phyloP scores from a whole-genome alignment of 768 basidiomycete genomes.

The Leucosporidium yakuticum region DNA sequence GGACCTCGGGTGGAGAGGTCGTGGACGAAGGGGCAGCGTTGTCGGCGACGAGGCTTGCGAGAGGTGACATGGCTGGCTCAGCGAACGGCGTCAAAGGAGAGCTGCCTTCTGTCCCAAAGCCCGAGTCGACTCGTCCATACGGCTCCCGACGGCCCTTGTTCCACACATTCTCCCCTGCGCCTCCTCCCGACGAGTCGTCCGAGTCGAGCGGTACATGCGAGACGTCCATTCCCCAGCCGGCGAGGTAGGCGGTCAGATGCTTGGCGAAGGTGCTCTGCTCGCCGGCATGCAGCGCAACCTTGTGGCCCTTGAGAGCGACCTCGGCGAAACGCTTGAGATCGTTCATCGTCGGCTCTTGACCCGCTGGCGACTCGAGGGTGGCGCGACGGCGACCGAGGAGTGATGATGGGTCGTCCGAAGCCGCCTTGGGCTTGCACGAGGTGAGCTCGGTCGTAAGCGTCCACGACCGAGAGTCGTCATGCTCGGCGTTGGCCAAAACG shows the following conservation, averaged over 20 bases:
- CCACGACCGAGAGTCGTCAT: slow-evolving; percentile 12
- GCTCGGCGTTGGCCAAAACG: background rate
- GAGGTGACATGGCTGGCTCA: background rate
- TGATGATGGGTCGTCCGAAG: slow-evolving; percentile 18
- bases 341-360: slow-evolving; percentile 62
- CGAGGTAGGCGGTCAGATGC: slow-evolving; percentile 85
- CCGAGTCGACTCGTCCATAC: slow-evolving; percentile 34
- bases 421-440: background rate
- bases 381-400: slow-evolving; percentile 24
- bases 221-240: slow-evolving; percentile 92
- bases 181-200: slow-evolving; percentile 1
- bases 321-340: slow-evolving; percentile 75
- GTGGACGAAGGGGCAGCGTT: slow-evolving; percentile 21
- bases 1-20: slow-evolving; percentile 8
- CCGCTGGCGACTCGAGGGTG: slow-evolving; percentile 18
- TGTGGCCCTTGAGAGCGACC: slow-evolving; percentile 66
- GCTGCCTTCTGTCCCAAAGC: slow-evolving; percentile 23
- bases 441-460: slow-evolving; percentile 2
- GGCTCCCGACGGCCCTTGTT: background rate
- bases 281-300: slow-evolving; percentile 74
- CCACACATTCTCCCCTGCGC: background rate
- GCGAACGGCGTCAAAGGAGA: background rate
- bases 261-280: slow-evolving; percentile 84
- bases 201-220: slow-evolving; percentile 53
- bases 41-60: slow-evolving; percentile 31